Evolutionary conservation across 202 grass and related monocot genomes (phyloP), one percentile per base, ranked within the genome.

Genomic region (Brachypodium distachyon): DNA sequence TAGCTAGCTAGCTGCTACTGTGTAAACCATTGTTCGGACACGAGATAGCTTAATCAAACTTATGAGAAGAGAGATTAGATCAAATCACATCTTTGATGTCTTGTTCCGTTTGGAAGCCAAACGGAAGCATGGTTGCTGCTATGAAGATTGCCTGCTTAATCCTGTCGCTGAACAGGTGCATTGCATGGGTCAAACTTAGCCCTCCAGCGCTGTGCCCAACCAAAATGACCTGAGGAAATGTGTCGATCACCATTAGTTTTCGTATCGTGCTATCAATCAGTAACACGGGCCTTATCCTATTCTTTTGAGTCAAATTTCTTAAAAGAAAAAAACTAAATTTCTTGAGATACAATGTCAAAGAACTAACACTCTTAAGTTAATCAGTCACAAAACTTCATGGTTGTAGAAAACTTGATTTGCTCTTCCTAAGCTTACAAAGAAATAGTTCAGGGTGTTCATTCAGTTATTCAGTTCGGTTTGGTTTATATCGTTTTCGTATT

Each of bases 151-250:
- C 81, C 10, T 81, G 44, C 64, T 87, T 87, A n/a, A 91, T 84
- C 29, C 65, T 91, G 34, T 78, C 29, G 1, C 32, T 19, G 13
- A 81, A 84, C 37, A 66, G 8, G 70, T 78, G 88, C 84, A 91
- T 69, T 2, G 72, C 81, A 16, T 86, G 83, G 37, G 74, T 58
- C n/a, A 86, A 29, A 18, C 88, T 84, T 57, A 90, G 50, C 31
- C 80, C 84, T 62, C 84, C 88, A 3, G 88, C 88, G 29, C 88
- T 90, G 53, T 90, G 84, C 11, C 84, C 88, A 38, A 87, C 77
- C 66, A 90, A 19, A 48, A 84, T 44, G 16, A 87, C 69, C 83
- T 85, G 54, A 31, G 16, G 34, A 11, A 77, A 36, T 49, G 29
- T 68, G 65, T 23, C n/a, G n/a, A n/a, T n/a, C 16, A 4, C 5